A percentile compares a stretch with the other conserved stretches of the same genome.
Evolutionary conservation across 1,139 yeast genomes (phyloP).

Genomic region (Lodderomyces oxycetoniae): DNA sequence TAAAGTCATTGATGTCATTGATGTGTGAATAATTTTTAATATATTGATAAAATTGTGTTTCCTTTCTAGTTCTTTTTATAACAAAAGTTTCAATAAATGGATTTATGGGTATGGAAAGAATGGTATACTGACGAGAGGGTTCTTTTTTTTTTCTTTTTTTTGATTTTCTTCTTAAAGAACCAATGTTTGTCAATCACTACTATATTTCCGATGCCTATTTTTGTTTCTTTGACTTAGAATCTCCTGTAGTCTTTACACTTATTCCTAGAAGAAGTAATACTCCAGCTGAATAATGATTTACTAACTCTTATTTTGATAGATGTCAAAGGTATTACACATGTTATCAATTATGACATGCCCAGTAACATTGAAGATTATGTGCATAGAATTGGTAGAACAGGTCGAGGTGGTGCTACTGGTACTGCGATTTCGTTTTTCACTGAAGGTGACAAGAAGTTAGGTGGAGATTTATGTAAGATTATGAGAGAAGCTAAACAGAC

Average conservation of each 20-base stretch:
- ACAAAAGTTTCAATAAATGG: slow-evolving; percentile 1
- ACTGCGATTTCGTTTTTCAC: slow-evolving; percentile 95
- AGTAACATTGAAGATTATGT: slow-evolving; percentile 97
- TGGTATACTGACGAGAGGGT: slow-evolving; percentile 2
- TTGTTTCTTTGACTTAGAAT: neutral
- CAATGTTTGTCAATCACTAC: too few species aligned
- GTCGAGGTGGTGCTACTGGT: slow-evolving; percentile 97
- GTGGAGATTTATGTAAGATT: slow-evolving; percentile 85
- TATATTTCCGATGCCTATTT: neutral
- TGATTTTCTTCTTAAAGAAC: neutral
- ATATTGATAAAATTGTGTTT: neutral
- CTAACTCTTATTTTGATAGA: slow-evolving; percentile 49
- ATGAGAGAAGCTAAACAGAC: slow-evolving; percentile 94
- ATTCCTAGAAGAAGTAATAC: too few species aligned
- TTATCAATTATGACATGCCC: slow-evolving; percentile 95
- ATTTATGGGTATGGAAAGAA: neutral
- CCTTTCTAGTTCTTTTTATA: slow-evolving; percentile 1
- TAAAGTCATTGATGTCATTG: too few species aligned
- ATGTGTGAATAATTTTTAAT: neutral
- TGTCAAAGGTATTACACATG: slow-evolving; percentile 94
- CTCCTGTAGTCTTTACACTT: too few species aligned
- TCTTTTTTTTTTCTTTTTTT: neutral
- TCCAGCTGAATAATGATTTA: slow-evolving; percentile 15
- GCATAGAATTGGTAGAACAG: slow-evolving; percentile 95
- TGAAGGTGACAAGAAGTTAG: slow-evolving; percentile 78